Conservation (phyloP, 768 basidiomycete species). For the Pleurotus citrinopileatus region DNA sequence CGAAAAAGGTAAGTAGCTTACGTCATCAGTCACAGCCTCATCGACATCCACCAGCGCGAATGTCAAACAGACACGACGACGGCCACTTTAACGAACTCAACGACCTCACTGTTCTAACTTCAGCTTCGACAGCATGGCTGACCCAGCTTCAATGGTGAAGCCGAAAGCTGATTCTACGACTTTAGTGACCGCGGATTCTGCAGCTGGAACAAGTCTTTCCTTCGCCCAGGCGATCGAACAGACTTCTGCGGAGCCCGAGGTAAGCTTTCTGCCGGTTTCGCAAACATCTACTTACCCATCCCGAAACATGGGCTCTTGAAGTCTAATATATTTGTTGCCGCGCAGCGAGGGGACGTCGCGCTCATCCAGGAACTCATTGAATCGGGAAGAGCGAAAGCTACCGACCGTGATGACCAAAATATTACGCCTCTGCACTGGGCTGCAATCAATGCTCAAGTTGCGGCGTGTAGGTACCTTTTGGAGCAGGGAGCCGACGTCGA, state of each 20-base stretch:
- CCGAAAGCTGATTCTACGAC: constrained; percentile 50
- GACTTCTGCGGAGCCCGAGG: constrained; percentile 36
- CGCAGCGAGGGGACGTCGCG: constrained; percentile 81
- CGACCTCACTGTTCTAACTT: constrained; percentile 1
- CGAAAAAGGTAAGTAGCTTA: too few relatives aligned
- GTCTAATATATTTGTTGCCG: constrained; percentile 76
- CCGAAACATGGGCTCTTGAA: too few relatives aligned
- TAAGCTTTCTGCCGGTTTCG: constrained; percentile 17
- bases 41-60: too few relatives aligned
- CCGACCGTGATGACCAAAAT: constrained; percentile 84
- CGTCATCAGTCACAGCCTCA: too few relatives aligned
- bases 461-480: constrained; percentile 81
- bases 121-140: constrained; percentile 30
- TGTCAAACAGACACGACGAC: constrained; percentile 5
- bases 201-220: constrained; percentile 43
- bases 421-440: constrained; percentile 99
- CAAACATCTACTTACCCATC: too few relatives aligned
- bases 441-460: constrained; percentile 93
- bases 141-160: constrained; percentile 32
- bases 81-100: neutral
- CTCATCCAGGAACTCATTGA: constrained; percentile 65
- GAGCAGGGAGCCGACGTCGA: constrained; percentile 96
- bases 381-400: constrained; percentile 65
- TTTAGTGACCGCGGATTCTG: constrained; percentile 43
- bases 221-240: constrained; percentile 39